phyloP scores from a whole-genome alignment of 2,329 filamentous ascomycete genomes.

The Alternaria arborescens region DNA sequence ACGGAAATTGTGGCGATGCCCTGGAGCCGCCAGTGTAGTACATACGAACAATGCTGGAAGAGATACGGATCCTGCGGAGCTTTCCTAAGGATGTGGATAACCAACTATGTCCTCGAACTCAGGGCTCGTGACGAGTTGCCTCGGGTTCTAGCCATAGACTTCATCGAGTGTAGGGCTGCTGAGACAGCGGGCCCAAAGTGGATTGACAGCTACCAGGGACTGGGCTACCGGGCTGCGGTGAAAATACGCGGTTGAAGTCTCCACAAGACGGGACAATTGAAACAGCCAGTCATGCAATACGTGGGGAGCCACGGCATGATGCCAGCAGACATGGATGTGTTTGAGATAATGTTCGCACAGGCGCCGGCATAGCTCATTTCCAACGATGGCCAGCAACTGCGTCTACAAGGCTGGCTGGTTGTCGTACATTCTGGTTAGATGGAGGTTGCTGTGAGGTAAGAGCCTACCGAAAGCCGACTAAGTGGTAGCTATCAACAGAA shows the following conservation, averaged over 20 bases:
- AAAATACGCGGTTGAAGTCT: slow-evolving; percentile 5
- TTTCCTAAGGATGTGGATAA: neutral
- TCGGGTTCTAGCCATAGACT: neutral
- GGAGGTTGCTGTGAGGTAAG: neutral
- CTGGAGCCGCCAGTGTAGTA: slow-evolving; percentile 21
- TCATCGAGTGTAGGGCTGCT: slow-evolving; percentile 2
- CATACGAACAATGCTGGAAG: slow-evolving; percentile 1
- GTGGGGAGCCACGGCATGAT: slow-evolving; percentile 13
- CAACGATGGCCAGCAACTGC: neutral
- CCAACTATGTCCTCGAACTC: neutral
- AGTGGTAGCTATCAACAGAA: neutral
- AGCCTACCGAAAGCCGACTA: neutral
- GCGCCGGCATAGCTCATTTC: neutral
- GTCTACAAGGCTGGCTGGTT: neutral
- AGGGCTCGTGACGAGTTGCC: slow-evolving; percentile 4
- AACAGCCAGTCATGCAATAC: slow-evolving; percentile 8
- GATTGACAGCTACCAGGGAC: slow-evolving; percentile 18
- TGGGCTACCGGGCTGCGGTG: slow-evolving; percentile 13
- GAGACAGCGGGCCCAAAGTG: slow-evolving; percentile 12
- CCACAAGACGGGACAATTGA: slow-evolving; percentile 3
- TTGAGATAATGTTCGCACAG: slow-evolving; percentile 2
- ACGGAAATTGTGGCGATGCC: slow-evolving; percentile 16
- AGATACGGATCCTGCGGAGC: too few species aligned
- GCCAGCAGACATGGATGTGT: slow-evolving; percentile 3
- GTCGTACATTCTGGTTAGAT: neutral